Base-by-base conservation (phyloP, 2,329 filamentous ascomycete species). In the Sclerotiophoma versabilis region DNA sequence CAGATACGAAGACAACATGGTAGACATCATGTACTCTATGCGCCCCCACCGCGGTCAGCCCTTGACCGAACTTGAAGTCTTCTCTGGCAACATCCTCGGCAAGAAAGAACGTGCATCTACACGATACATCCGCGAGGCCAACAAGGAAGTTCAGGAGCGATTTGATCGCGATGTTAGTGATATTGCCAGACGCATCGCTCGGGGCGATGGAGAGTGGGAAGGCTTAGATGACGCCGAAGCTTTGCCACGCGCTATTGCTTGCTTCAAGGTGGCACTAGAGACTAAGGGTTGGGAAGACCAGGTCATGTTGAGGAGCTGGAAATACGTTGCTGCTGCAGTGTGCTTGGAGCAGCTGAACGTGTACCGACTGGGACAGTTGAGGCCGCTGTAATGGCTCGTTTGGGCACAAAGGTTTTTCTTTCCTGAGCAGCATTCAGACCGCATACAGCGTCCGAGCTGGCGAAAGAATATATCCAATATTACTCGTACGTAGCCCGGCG, bases 31-130 rank as follows among this genome's bases (percentile, higher is more conserved):
- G 76, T 73, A 76, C 54, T 70, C 65, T 4, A 58, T 70, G 29
- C 63, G 63, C 11, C 57, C 66, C 1, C 65, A 71, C 52, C 69
- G 65, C 12, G 63, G 63, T 15, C 44, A 65, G 11, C 70, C 63
- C n/a, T 60, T 74, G 4, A 68, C 60, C 1, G 71, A 74, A 32
- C 63, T 73, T 19, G 71, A 74, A 52, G 83, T 83, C 37, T 85
- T 87, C 65, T 78, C 81, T 25, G 84, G 84, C 23, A 81, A 77
- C 45, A 84, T 87, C 57, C 76, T 86, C 19, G 83, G 81, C 45
- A 80, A 79, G 54, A 76, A 76, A 9, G 78, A 75, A 4, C 68
- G 73, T 6, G 74, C 75, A 6, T 65, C 70, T 1, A 71, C 65
- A 38, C 71, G 67, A 15, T 61, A 60, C 32, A 63, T 66, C 11